Percentiles rank a stretch among this genome's conserved stretches.
Conservation (phyloP, 805 yeast species). For the Saccharomyces paradoxus region DNA sequence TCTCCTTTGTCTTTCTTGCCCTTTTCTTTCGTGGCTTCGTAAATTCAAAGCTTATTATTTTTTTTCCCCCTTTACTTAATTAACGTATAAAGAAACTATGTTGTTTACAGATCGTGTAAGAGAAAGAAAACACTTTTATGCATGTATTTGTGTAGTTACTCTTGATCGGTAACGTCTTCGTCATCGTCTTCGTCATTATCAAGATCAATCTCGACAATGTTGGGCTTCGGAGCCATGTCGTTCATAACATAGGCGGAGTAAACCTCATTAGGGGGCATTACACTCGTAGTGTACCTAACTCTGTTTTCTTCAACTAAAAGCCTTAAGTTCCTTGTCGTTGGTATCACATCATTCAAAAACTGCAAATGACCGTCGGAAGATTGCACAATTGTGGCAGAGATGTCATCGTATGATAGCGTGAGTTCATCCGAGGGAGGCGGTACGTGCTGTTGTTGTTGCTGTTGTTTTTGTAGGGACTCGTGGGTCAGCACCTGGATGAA, state of each 20-base stretch:
- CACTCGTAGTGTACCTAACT: constrained; percentile 18
- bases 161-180: not conserved
- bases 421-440: constrained; percentile 2
- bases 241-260: not conserved
- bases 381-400: constrained; percentile 7
- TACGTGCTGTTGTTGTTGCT: not conserved
- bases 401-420: constrained; percentile 19
- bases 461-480: constrained; percentile 16
- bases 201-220: not conserved
- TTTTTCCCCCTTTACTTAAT: not conserved
- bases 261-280: constrained; percentile 12
- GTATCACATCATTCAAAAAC: constrained; percentile 22
- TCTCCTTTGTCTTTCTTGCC: not conserved
- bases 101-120: not conserved
- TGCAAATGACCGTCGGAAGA: constrained; percentile 12
- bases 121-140: not conserved
- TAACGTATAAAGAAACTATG: not conserved
- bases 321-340: constrained; percentile 17
- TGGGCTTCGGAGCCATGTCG: not conserved
- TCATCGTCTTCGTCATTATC: not conserved
- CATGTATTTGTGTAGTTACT: not conserved
- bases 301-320: constrained; percentile 21
- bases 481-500: constrained; percentile 18
- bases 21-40: not conserved
- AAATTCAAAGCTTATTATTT: not conserved